phyloP scores from a whole-genome alignment of 2,329 filamentous ascomycete species.

The Teratosphaeriaceae sp. region DNA sequence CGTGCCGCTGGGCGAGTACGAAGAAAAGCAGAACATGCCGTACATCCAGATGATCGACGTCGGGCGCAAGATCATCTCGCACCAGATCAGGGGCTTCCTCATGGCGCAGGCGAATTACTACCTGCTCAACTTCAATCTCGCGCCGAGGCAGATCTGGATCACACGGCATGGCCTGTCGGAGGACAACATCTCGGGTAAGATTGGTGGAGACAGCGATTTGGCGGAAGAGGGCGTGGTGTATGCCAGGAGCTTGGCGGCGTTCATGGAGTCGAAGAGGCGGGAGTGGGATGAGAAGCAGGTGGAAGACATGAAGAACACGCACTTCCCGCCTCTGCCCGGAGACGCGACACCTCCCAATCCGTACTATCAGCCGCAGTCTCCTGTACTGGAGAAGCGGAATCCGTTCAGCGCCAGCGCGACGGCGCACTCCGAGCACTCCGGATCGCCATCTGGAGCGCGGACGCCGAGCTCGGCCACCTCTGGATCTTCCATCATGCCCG shows the following conservation, averaged over 20 bases:
- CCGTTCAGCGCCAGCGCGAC: conserved; percentile 29
- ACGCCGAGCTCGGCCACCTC: conserved; percentile 8
- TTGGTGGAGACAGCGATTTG: conserved; percentile 83
- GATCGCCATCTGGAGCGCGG: background rate
- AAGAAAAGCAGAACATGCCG: conserved; percentile 84
- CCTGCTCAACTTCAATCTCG: conserved; percentile 92
- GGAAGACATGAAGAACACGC: conserved; percentile 66
- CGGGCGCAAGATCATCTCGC: conserved; percentile 84
- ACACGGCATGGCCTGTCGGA: conserved; percentile 87
- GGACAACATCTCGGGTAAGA: conserved; percentile 81
- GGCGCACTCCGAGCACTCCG: background rate
- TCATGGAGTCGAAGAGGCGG: conserved; percentile 73
- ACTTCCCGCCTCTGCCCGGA: conserved; percentile 84
- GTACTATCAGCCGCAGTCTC: conserved; percentile 53
- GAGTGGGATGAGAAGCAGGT: conserved; percentile 80
- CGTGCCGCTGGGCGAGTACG: conserved; percentile 66
- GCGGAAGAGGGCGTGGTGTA: conserved; percentile 76
- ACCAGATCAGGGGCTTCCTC: conserved; percentile 85
- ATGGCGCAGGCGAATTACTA: conserved; percentile 91
- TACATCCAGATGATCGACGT: conserved; percentile 99
- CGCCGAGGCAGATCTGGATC: conserved; percentile 95
- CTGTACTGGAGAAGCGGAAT: conserved; percentile 9
- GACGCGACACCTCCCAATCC: conserved; percentile 95
- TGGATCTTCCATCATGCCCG: too few relatives aligned
- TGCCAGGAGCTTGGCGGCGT: conserved; percentile 69